Base-by-base conservation (phyloP, 208 protist genomes). In the Trichomonas tenax region DNA sequence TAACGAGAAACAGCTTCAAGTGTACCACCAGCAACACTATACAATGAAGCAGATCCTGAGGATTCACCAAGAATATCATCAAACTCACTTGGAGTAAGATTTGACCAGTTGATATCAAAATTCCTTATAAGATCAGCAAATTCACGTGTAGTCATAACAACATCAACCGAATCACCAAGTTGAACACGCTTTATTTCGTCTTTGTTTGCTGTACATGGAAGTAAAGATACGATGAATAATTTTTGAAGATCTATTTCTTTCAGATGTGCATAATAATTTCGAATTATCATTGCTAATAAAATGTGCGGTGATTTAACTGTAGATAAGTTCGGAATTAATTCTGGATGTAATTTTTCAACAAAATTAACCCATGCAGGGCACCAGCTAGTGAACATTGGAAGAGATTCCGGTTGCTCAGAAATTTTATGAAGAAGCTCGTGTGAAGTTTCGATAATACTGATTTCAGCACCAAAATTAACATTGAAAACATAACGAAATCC, bases 281-380 rank as follows among this genome's bases (percentile, higher is more conserved):
- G 48, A 8, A 93, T 41, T 10, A 51, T 14, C 10, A 14, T 58
- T 9, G 26, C 40, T 51, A 51, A 23, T 26, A 93, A 34, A 23
- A 93, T 93, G 51, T 93, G 86, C 51, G 86, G 86, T 34, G 86
- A 93, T 93, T 93, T 93, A 26, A 44, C 26, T 48, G 86, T 51
- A 38, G 86, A 93, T 17, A 93, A 34, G 15, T 93, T 93, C 17
- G 86, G 86, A 41, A 93, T 93, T 34, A 93, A 38, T 36, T 93
- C 86, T 34, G 40, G 86, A 93, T 93, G 86, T 14, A 93, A 15
- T 38, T 51, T 93, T 51, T 93, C 86, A n/a, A 96, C 40, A 23
- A 96, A 89, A 45, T 98, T 97, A 86, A 97, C 96, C 97, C 97
- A 97, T 36, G 48, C 97, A 6, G 97, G 97, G 93, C 97, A 97